Evolutionary conservation across 495 filamentous ascomycete species (phyloP), one percentile per base, ranked within the genome.

Genomic region (Neurospora sp.): DNA sequence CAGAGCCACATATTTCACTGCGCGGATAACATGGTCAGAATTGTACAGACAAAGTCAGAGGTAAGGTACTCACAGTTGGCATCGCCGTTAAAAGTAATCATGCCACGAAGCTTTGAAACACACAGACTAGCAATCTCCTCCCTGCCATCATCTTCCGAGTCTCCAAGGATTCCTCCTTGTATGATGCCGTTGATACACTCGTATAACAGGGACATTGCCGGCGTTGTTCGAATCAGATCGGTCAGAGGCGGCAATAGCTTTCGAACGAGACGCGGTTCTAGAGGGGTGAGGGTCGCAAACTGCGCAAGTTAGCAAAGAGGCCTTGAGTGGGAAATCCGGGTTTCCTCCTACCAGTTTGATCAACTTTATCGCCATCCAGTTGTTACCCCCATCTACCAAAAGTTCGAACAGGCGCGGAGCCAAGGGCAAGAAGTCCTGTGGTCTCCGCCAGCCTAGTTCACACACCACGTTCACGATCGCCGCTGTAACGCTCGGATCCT

Each of bases 361-460:
- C 72, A 98, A 89, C 77, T 99, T 99, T 79, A 99, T 98, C 40
- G 94, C 94, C 95, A 99, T 98, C 96, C 96, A 99, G 82, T 99
- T 99, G 80, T 99, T 98, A 7, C 91, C 92, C 39, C 93, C 89
- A 70, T 95, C 92, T n/a, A 97, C 94, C 11, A 99, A 84, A 12
- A 99, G 84, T 71, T 96, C 93, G 75, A 98, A 99, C 40, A 99
- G 84, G 70, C 96, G 87, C 12, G 96, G 96, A 6, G 96, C 96
- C 16, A 99, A 84, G 9, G 96, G 92, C 3, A 99, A 87, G 76
- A 98, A 98, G 79, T 99, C 97, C 74, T 92, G 90, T 2, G 96
- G 96, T 74, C 97, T 88, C 75, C 96, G 87, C 91, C 95, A 97
- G 2, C 96, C 96, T 23, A 99, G 85, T 81, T 99, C 96, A 82